Evolutionary conservation across 208 protist genomes (phyloP).

Genomic region (Leishmania arabica): DNA sequence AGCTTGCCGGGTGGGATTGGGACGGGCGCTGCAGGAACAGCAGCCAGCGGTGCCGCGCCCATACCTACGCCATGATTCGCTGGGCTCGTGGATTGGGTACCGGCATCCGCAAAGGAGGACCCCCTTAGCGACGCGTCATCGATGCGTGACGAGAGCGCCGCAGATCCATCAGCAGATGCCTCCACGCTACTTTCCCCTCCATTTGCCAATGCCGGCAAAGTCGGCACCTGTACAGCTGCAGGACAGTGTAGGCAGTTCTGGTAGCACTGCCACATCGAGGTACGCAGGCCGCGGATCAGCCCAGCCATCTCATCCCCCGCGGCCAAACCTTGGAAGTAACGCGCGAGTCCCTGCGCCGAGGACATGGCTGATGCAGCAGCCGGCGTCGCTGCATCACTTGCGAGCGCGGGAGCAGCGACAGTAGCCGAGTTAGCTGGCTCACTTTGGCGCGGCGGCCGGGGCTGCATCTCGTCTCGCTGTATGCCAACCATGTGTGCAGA

Average conservation of each 20-base stretch:
- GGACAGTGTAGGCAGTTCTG: conserved; percentile 17
- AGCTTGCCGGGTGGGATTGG: conserved; percentile 3
- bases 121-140: neutral
- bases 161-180: neutral
- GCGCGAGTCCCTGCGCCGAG: conserved; percentile 6
- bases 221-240: neutral
- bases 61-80: too few relatives aligned
- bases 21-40: neutral
- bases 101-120: neutral
- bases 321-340: conserved; percentile 44
- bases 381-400: neutral
- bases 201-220: neutral
- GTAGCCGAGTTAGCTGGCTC: neutral
- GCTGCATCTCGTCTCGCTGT: neutral
- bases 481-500: neutral
- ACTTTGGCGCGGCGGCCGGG: neutral
- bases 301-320: conserved; percentile 43
- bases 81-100: too few relatives aligned
- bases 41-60: neutral
- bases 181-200: too few relatives aligned
- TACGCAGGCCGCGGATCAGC: conserved; percentile 35
- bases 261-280: conserved; percentile 28
- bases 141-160: neutral
- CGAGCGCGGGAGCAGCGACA: neutral
- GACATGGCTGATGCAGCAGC: neutral